These are phyloP conservation scores for Apiospora koreana DNA, from an alignment of 2,329 filamentous ascomycete species.

Conservation along the genomic window DNA sequence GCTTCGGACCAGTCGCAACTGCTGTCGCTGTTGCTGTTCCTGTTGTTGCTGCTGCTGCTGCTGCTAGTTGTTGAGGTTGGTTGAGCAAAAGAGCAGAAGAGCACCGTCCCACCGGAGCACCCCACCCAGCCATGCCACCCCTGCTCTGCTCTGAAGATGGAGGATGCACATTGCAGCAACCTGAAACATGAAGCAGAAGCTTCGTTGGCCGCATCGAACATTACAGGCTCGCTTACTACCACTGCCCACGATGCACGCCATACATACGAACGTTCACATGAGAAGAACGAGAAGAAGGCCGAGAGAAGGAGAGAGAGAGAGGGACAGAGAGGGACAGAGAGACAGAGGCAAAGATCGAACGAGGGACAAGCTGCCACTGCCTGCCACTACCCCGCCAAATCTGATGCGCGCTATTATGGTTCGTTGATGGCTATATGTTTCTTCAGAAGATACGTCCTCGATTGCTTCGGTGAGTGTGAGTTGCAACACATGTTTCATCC, in stretches of 20 bases:
- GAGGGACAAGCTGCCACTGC: too few relatives aligned
- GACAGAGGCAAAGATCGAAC: too few relatives aligned
- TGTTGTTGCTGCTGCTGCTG: too few relatives aligned
- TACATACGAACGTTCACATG: background rate
- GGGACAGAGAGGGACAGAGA: background rate
- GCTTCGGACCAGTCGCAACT: too few relatives aligned
- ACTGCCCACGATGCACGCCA: background rate
- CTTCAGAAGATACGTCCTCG: background rate
- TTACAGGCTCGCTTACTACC: background rate
- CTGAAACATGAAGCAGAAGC: slow-evolving; percentile 6
- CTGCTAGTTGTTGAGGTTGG: too few relatives aligned
- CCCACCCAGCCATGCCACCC: background rate
- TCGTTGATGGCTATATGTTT: background rate
- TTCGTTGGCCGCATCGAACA: background rate
- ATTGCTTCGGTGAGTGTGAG: background rate
- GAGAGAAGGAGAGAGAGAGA: background rate
- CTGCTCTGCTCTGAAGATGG: background rate
- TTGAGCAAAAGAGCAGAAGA: too few relatives aligned
- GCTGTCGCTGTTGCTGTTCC: too few relatives aligned
- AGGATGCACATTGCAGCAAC: background rate
- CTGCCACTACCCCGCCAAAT: background rate
- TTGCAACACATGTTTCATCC: slow-evolving; percentile 4
- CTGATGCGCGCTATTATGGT: background rate
- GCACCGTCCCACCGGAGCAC: background rate
- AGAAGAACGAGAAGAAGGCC: background rate